Evolutionary conservation across 2,329 filamentous ascomycete species (phyloP), one percentile per base, ranked within the genome.

Genomic region (Trichoderma atroviride): DNA sequence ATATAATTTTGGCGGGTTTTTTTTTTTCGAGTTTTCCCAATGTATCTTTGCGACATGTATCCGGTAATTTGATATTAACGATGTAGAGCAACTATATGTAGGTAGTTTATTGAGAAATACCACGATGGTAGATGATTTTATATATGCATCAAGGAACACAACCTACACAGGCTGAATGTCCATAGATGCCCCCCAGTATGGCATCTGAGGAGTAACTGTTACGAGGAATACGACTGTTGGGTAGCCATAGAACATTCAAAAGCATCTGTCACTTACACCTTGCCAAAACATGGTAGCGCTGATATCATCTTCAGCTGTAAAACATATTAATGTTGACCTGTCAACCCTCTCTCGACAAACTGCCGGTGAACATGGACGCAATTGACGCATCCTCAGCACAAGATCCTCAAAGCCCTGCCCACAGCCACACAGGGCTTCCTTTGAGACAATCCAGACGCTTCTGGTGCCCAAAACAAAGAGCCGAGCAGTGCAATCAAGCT

Each of bases 331-430:
- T 40, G 14, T 14, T n/a, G 9, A 2, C 1, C 43, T 7, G 19
- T 35, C 9, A 0, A n/a, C 3, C 40, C 40, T 7, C 40, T 43
- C 19, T 19, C 19, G 19, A 16, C 27, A 33, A 31, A 35, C 29
- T 4, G 0, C 0, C 3, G 3, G 27, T 4, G 7, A 29, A 27
- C 27, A 22, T 7, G 27, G n/a, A 16, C 31, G 19, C 11, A 35
- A 37, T 10, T 4, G 40, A 22, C 27, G n/a, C 37, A 56, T 31
- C n/a, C 27, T 56, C 27, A 13, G 33, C 22, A 16, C 61, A 43
- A 37, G 50, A 52, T 56, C 56, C 50, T 64, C 61, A 50, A 64
- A 64, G 61, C 61, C 61, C 16, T 37, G 33, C 50, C 24, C n/a
- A 58, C 37, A 66, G 63, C 63, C 63, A 66, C 53, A 35, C 19